Conservation (phyloP, 495 filamentous ascomycete species). For the Xylaria venustula region DNA sequence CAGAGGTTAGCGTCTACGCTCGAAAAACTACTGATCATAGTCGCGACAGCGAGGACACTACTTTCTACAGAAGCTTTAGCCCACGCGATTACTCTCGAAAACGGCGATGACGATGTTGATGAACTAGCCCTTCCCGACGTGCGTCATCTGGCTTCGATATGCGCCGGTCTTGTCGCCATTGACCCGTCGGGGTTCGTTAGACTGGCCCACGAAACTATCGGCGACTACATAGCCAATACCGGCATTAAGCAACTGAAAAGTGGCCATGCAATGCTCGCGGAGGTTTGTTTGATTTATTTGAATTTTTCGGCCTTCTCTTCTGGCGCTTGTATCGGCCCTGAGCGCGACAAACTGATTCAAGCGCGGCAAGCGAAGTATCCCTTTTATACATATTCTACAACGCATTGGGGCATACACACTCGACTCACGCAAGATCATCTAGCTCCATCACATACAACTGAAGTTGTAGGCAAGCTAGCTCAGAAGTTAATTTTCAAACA, state of each 20-base stretch:
- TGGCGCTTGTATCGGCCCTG: neutral
- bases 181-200: neutral
- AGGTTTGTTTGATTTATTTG: neutral
- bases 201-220: neutral
- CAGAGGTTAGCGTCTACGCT: neutral
- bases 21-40: slow-evolving; percentile 1
- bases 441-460: neutral
- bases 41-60: neutral
- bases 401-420: neutral
- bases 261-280: neutral
- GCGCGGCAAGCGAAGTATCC: neutral
- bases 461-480: neutral
- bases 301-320: neutral
- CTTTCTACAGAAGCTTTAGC: neutral
- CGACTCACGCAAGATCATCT: neutral
- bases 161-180: neutral
- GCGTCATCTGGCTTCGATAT: neutral
- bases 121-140: neutral
- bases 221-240: neutral
- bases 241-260: neutral
- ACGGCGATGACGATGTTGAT: neutral
- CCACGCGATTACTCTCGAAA: neutral
- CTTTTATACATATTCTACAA: neutral
- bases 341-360: neutral
- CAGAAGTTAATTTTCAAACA: neutral